Base-by-base conservation (phyloP, 2,329 filamentous ascomycete species). In the Lecanoromycetidae sp. region DNA sequence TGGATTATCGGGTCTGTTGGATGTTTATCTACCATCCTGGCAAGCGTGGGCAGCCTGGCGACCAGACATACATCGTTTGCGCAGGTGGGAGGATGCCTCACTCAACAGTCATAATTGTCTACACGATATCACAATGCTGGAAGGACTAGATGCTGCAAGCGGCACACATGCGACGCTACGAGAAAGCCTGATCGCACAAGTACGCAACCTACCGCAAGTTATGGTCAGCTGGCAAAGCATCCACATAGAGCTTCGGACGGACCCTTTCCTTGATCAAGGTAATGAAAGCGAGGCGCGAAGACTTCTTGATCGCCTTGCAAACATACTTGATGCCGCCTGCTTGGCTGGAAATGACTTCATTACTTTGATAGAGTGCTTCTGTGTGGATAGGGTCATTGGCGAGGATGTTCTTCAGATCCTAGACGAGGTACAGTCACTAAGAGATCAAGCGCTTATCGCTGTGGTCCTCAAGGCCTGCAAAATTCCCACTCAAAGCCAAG, bases 161-260 rank as follows among this genome's bases (percentile, higher is more conserved):
- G 10, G 23, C 20, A 15, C 15, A 8, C 13, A 44, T 25, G 22
- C 13, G 6, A 26, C 32, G 22, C 9, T 44, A 13, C 12, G 13
- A 12, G 32, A 44, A 12, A 32, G 41, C 4, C 20, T 44, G 22
- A 35, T 44, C n/a, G n/a, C 41, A 15, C 41, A 44, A 35, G 23
- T 8, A 9, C 23, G 30, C 6, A 15, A 32, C 19, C 8, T 25
- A 9, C 2, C 22, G 6, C 30, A 10, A 1, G 10, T 5, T 17
- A 34, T 10, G 15, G 2, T 44, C 19, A 6, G 8, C 4, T 44
- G 41, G 41, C n/a, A 23, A 22, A 36, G 17, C 13, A 36, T 19
- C 22, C 41, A 23, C 22, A 27, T 35, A 30, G 32, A 35, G 20
- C 32, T 44, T 17, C n/a, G 5, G 17, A 34, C 5, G 30, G 17